Base-by-base conservation (phyloP, 1,139 yeast genomes). In the Pneumocystis carinii region DNA sequence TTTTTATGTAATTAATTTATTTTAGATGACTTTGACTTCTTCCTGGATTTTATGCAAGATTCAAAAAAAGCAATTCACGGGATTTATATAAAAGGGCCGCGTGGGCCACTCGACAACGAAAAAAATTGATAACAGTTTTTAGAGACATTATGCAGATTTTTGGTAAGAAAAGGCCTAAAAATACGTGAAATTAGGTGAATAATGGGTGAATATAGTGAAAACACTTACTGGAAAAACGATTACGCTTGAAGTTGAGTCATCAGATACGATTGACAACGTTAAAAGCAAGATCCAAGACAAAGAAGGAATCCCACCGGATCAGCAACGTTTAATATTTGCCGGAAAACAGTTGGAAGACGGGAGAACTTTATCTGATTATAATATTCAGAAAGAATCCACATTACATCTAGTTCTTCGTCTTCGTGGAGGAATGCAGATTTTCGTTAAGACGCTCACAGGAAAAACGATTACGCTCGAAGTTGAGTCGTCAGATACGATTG, bases 401-500 rank as follows among this genome's bases (percentile, higher is more conserved):
- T 32, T 32, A 7, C 35, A 32, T 8, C 7, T 32, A 8, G 35
- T 32, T 32, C 35, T 32, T 32, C 35, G 35, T 32, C 35, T 32
- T 32, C 35, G 35, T 4, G 35, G 35, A 4, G 35, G 35, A 32
- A 32, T 32, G 35, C 35, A 32, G 8, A 32, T 32, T 32, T 32
- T 66, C 19, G 17, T 29, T 7, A 12, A 29, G 12, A 53, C 15
- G 5, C 32, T 29, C 14, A 14, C 57, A 53, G n/a, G 32, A 29
- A 27, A 14, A 14, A 53, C n/a, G 5, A 79, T 32, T 5, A 87
- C 95, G 78, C 85, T 87, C 75, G 95, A 87, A 81, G 95, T 87
- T 74, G 95, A 87, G 81, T 86, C 95, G 72, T 86, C 92, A 71
- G 95, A 87, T 83, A 87, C 95, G 75, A 87, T 87, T 77, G 95